phyloP scores from a whole-genome alignment of 2,329 filamentous ascomycete species.

The Phialemoniopsis sp. region DNA sequence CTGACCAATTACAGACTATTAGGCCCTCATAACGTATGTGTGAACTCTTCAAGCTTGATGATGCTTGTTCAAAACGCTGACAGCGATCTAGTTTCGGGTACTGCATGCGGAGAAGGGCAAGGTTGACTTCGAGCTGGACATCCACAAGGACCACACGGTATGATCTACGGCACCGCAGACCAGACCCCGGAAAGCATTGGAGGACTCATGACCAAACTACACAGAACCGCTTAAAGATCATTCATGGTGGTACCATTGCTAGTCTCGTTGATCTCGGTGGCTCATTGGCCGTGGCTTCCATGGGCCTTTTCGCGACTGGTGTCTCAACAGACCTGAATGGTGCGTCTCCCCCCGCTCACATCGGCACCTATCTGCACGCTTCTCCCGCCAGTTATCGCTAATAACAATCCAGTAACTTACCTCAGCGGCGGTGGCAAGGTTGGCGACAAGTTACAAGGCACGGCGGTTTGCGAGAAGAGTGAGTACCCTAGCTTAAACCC shows the following conservation, averaged over 20 bases:
- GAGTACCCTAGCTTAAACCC: constrained; percentile 10
- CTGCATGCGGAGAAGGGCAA: constrained; percentile 59
- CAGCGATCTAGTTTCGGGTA: constrained; percentile 54
- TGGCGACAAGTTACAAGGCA: constrained; percentile 52
- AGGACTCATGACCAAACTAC: background rate
- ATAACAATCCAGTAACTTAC: constrained; percentile 67
- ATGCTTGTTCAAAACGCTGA: too few species aligned
- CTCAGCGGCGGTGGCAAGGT: constrained; percentile 52
- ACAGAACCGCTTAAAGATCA: constrained; percentile 72
- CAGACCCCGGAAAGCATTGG: background rate
- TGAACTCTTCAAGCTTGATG: too few species aligned
- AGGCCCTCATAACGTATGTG: constrained; percentile 22
- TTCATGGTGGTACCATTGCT: constrained; percentile 76
- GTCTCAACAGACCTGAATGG: constrained; percentile 64
- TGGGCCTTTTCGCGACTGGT: constrained; percentile 57
- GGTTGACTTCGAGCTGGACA: constrained; percentile 73
- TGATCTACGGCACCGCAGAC: constrained; percentile 12
- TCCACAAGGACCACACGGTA: constrained; percentile 72
- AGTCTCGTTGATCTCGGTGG: constrained; percentile 68
- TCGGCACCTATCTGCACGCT: too few species aligned
- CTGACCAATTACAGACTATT: constrained; percentile 26
- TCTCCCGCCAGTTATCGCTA: too few species aligned
- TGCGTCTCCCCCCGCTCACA: constrained; percentile 16
- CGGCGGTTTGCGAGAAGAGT: constrained; percentile 61
- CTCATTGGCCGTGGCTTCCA: constrained; percentile 62